Base-by-base conservation (phyloP, 78 protist genomes). In the Cavenderia fasciculata region DNA sequence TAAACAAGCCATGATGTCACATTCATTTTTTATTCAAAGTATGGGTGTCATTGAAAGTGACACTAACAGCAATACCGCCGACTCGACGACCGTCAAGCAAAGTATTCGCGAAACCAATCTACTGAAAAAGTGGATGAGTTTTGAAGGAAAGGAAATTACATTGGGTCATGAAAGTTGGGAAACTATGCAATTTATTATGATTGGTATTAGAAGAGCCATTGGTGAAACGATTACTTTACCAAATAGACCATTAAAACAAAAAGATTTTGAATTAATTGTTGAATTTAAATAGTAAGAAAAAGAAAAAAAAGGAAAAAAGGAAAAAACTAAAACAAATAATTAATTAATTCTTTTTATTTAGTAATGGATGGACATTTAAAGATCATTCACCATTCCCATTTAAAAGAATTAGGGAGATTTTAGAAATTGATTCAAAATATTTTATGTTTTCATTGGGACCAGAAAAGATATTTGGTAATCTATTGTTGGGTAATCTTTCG, bases 391-490 rank as follows among this genome's bases (percentile, higher is more conserved):
- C 93, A 25, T 47, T 70, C 4, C 49, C 86, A 56, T 87, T 87
- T 14, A 75, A 74, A 25, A 74, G 47, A 46, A 74, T 87, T n/a
- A 40, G 93, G 27, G 86, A 87, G 27, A n/a, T 23, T 3, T 31
- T 87, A 57, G 84, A 52, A 16, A 65, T 87, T 18, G 78, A 87
- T 36, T 40, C 85, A 8, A 87, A 73, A 23, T 43, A 61, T 18
- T 87, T 46, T 61, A 87, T 87, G 93, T 87, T 74, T 47, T 59
- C 93, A 23, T 62, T 87, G 12, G 93, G 93, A 27, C 93, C 93
- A 14, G 93, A 87, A 59, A 87, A 77, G 56, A 65, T 87, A n/a
- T 77, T 87, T 70, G 93, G 93, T 59, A 87, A 87, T 65, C 74
- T 87, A 6, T n/a, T 87, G 16, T 19, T 87, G 1, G 93, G 93